Base-by-base conservation (phyloP, 2,329 filamentous ascomycete species). In the Ophiobolus disseminans region DNA sequence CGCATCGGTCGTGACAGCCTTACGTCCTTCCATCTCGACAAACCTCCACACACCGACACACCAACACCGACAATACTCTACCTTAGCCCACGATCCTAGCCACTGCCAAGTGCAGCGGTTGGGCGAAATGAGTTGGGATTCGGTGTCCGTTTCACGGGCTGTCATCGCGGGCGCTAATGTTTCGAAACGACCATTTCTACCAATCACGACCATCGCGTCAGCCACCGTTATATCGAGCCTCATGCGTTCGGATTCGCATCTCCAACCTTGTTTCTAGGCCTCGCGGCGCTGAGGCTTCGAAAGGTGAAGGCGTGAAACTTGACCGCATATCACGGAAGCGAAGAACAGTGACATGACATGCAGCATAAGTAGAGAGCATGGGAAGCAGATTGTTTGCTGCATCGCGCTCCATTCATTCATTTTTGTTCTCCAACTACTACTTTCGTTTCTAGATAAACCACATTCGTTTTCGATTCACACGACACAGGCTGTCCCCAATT, bases 141-240 rank as follows among this genome's bases (percentile, higher is more conserved):
- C 11, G 3, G 19, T 10, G 32, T 41, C 19, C 45, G 50, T 59
- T 57, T 59, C 54, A 50, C 57, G 57, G 55, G 13, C 56, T 41
- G 51, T 50, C 44, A 44, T 13, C 26, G 44, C 50, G 54, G 54
- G 38, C 40, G 20, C 53, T 53, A 55, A 37, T 34, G 48, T 55
- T 60, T 56, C 46, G 46, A 45, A 44, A 48, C n/a, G 8, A 11
- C 11, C 20, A 6, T 21, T 20, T 4, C 37, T 2, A 19, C 43
- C 43, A 46, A 46, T 46, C 35, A 35, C 22, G 36, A 34, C 21
- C 8, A n/a, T 26, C 13, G 20, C 35, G 39, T 39, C 34, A 39
- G 31, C n/a, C n/a, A 22, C 13, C 14, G 16, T 36, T 20, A 6
- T 20, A 11, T 7, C 19, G 14, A 16, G 13, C 13, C 14, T 38